phyloP scores from a whole-genome alignment of 768 basidiomycete species.

The Boletus rubropictus region DNA sequence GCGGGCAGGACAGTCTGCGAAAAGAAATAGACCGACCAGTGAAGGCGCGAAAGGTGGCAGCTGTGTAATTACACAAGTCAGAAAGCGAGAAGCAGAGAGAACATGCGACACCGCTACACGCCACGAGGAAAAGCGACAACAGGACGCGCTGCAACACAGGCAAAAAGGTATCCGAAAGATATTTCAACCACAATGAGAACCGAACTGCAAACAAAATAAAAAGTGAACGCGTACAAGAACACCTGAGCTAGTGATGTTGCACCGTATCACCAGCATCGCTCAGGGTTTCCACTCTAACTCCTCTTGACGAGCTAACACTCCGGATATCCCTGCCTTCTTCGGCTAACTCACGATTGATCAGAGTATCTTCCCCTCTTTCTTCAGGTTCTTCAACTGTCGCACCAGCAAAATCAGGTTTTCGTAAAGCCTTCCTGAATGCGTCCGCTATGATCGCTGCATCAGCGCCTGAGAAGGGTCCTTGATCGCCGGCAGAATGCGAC shows the following conservation, averaged over 20 bases:
- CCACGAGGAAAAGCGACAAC: conserved; percentile 27
- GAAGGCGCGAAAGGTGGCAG: conserved; percentile 24
- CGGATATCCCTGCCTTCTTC: conserved; percentile 88
- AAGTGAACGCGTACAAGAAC: conserved; percentile 32
- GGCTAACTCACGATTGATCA: conserved; percentile 68
- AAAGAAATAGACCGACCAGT: conserved; percentile 18
- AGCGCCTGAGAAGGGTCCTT: conserved; percentile 70
- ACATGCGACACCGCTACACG: conserved; percentile 27
- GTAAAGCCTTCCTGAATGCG: conserved; percentile 81
- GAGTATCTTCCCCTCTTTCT: conserved; percentile 38
- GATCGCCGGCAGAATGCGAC: conserved; percentile 52
- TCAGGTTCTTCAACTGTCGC: conserved; percentile 56
- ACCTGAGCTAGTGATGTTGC: conserved; percentile 39
- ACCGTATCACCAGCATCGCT: conserved; percentile 48
- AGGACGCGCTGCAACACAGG: conserved; percentile 22
- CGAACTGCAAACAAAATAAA: conserved; percentile 33
- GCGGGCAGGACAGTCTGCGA: conserved; percentile 20
- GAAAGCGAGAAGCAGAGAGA: conserved; percentile 28
- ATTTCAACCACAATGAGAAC: conserved; percentile 32
- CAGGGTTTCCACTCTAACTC: conserved; percentile 69
- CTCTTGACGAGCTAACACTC: conserved; percentile 75
- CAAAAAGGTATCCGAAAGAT: conserved; percentile 33
- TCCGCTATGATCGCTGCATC: conserved; percentile 93
- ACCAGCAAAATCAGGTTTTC: conserved; percentile 84
- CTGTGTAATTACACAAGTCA: conserved; percentile 28